Base-by-base conservation (phyloP, 192 early-diverging fungal genomes). In the Linnemannia hyalina region DNA sequence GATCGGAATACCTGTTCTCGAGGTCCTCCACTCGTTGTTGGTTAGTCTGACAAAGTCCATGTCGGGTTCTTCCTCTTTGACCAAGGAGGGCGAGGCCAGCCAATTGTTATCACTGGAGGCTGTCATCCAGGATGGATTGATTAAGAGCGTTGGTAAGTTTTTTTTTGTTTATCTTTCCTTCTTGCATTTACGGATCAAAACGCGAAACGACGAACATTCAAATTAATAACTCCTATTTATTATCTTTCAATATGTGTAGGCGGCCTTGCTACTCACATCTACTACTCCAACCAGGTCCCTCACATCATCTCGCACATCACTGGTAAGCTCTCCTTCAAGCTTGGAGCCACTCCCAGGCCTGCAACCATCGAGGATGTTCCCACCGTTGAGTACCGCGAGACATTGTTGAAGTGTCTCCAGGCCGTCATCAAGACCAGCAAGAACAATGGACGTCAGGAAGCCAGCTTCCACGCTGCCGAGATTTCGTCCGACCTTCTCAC, bases 251-350 rank as follows among this genome's bases (percentile, higher is more conserved):
- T 29, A 23, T 42, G 23, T 36, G 5, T 79, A 90, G 89, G 89
- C 60, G 91, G 91, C 11, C 77, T 93, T 68, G 90, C 89, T 7
- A 90, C 87, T 1, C 92, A 93, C 41, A 91, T 90, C 29, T 93
- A 93, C 46, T 93, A 93, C 73, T 82, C 88, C 2, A 91, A 91
- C 70, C 92, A 93, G 76, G 70, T 92, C 6, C 88, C 89, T 55
- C 91, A 93, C 68, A 93, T 93, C 23, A 89, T 91, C 29, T 89
- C 89, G 32, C 89, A 91, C 70, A 88, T 93, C 47, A 78, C 89
- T 47, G 80, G 81, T 75, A 89, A 89, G 63, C 71, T 93, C 23
- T 76, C 77, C 5, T 80, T 74, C 68, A 77, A 88, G 55, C 32
- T 76, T 23, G 79, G 74, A 6, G 29, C 44, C 22, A 23, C 13